Base-by-base conservation (phyloP, 2,329 filamentous ascomycete species). In the Monosporascus cannonballus region DNA sequence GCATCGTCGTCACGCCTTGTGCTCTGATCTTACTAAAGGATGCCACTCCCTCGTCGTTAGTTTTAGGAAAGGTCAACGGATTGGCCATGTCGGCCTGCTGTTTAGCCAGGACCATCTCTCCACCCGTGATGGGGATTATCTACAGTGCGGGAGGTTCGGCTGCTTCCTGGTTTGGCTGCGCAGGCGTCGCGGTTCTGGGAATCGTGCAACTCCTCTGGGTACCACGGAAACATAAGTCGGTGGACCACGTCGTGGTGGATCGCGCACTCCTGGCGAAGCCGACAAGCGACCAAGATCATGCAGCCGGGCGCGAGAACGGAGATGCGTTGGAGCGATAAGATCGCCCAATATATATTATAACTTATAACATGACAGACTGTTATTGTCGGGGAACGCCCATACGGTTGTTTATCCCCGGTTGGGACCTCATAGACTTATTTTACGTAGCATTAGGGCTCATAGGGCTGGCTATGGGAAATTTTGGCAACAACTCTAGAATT, bases 21-120 rank as follows among this genome's bases (percentile, higher is more conserved):
- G 76, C 86, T 1, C 74, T 90, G 25, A 89, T 90, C 55, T 73
- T 90, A 51, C 78, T 90, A 62, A 90, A 90, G 67, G 84, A 89
- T 69, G 84, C 86, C 1, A 81, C 83, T 4, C 84, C 85, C 0
- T 78, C 80, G 4, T 73, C 81, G 3, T 77, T 76, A 1, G 78
- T 82, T 5, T 74, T 90, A 17, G 86, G 86, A 1, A 84, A 81
- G 60, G 86, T 90, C 66, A 90, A 90, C 57, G 86, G 86, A 0
- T 71, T 89, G 8, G 85, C 86, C 47, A 87, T 87, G 55, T 86
- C 83, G 3, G 85, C 82, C 2, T 86, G 85, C n/a, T 87, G 86
- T 20, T 80, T 83, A 4, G 85, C 84, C 54, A 77, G 86, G n/a
- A 89, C 84, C 0, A 65, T 89, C 39, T 84, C 85, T 1, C 86